Conservation (phyloP, 306 rosid species). For the Trifolium repens region DNA sequence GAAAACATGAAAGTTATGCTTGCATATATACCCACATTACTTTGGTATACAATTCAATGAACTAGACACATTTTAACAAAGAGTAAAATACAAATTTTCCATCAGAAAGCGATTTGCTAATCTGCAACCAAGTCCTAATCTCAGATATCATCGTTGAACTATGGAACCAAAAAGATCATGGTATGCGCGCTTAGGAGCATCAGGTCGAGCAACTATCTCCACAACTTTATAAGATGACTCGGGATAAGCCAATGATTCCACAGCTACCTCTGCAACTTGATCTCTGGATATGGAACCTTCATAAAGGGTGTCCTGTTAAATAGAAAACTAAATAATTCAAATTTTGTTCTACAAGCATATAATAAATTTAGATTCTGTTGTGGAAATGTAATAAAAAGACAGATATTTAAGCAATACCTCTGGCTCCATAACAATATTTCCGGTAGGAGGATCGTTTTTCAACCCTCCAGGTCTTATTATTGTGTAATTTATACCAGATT, state of each 20-base stretch:
- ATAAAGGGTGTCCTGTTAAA: conserved; percentile 77
- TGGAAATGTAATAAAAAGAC: conserved; percentile 22
- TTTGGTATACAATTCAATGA: conserved; percentile 27
- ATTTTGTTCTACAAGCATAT: not conserved
- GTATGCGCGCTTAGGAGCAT: conserved; percentile 75
- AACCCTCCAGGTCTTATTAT: conserved; percentile 96
- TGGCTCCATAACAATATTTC: conserved; percentile 86
- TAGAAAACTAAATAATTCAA: conserved; percentile 16
- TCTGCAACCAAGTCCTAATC: conserved; percentile 29
- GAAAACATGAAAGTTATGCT: not conserved
- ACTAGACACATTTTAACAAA: not conserved
- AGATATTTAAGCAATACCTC: conserved; percentile 62
- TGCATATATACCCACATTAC: conserved; percentile 39
- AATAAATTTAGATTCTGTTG: conserved; percentile 18
- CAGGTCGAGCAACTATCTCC: conserved; percentile 76
- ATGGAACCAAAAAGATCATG: conserved; percentile 88
- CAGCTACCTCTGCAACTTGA: conserved; percentile 90
- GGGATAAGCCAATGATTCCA: conserved; percentile 78
- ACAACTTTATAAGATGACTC: conserved; percentile 92
- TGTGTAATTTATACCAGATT: conserved; percentile 92
- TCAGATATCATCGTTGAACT: conserved; percentile 53
- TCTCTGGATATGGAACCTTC: conserved; percentile 90
- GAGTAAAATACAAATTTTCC: conserved; percentile 36
- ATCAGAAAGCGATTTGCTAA: conserved; percentile 36
- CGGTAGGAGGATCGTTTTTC: conserved; percentile 86